phyloP scores from a whole-genome alignment of 208 protist genomes.

The Crithidia brevicula region DNA sequence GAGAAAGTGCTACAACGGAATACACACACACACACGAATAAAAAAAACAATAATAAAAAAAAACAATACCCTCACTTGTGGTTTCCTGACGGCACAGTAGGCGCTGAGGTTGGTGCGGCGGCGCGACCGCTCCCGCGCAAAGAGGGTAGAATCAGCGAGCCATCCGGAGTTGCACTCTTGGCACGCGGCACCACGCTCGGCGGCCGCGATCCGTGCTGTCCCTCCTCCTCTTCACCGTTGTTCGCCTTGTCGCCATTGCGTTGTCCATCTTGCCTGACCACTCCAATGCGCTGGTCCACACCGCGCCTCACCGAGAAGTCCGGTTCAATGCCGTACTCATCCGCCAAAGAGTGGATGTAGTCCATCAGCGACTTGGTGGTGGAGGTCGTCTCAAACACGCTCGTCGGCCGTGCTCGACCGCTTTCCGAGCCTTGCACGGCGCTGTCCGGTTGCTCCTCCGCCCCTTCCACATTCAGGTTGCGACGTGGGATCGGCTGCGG shows the following conservation, averaged over 20 bases:
- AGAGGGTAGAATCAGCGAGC: neutral
- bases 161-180: slow-evolving; percentile 1
- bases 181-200: slow-evolving; percentile 8
- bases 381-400: neutral
- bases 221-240: neutral
- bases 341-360: slow-evolving; percentile 14
- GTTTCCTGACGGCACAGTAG: neutral
- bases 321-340: slow-evolving; percentile 22
- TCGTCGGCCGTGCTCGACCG: slow-evolving; percentile 9
- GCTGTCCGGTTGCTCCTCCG: neutral
- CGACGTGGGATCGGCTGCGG: neutral
- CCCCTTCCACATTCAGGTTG: neutral
- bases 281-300: neutral
- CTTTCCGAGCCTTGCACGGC: neutral
- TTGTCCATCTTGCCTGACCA: neutral
- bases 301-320: neutral
- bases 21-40: neutral
- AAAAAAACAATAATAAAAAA: slow-evolving; percentile 12
- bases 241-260: neutral
- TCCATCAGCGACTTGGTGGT: slow-evolving; percentile 19
- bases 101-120: neutral
- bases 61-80: slow-evolving; percentile 1
- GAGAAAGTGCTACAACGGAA: neutral
- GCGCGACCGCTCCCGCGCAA: slow-evolving; percentile 9
- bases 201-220: neutral